Conservation (phyloP, 345 rosid species). For the Euclidium syriacum region DNA sequence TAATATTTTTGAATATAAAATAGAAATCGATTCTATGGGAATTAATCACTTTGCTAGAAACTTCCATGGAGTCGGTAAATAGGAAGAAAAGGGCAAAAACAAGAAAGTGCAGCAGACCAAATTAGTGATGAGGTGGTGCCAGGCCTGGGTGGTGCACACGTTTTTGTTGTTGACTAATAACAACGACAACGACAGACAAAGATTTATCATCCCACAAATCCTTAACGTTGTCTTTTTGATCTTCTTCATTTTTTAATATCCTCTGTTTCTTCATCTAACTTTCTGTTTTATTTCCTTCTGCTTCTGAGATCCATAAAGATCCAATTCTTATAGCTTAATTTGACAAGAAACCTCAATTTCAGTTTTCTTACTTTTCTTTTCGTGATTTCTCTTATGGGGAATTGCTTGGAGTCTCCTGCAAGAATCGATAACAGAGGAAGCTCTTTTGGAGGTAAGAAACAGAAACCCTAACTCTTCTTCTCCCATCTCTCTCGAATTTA, state of each 20-base stretch:
- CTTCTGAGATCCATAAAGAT: conserved; percentile 5
- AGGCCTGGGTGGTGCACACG: conserved; percentile 29
- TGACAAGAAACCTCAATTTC: background rate
- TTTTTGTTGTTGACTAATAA: conserved; percentile 22
- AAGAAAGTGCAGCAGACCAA: conserved; percentile 12
- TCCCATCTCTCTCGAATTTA: background rate
- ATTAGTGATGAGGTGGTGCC: no score
- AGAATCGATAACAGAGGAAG: conserved; percentile 52
- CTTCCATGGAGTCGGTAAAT: background rate
- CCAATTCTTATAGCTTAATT: background rate
- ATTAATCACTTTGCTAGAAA: background rate
- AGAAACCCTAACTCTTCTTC: background rate
- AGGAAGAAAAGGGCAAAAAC: background rate
- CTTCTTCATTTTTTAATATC: background rate
- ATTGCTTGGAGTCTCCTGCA: conserved; percentile 55
- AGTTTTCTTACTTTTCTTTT: background rate
- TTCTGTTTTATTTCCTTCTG: background rate
- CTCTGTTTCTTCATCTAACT: conserved; percentile 20
- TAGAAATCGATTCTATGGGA: no score
- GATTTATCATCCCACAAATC: conserved; percentile 6
- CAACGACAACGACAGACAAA: conserved; percentile 11
- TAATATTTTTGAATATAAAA: no score
- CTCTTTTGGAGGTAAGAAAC: conserved; percentile 29
- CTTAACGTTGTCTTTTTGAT: background rate
- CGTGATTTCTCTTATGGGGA: conserved; percentile 43